A percentile compares a stretch with the other conserved stretches of the same genome.
Conservation (phyloP, 257 asterid genomes). For the Solanum rostratum region DNA sequence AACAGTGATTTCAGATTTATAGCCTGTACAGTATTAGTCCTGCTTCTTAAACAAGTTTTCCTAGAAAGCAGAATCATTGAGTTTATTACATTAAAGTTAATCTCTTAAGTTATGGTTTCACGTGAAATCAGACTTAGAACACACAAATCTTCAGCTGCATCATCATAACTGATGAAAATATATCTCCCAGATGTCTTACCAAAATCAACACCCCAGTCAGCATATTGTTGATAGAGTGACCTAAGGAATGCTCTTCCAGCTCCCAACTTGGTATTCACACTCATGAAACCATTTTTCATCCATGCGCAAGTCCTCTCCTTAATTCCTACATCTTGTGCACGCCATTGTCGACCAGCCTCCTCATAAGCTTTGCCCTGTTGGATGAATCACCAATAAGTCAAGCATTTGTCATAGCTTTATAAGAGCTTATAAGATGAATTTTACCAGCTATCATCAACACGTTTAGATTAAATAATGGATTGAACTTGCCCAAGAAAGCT, state of each 20-base stretch:
- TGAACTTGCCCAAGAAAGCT: conserved; percentile 1
- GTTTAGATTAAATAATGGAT: background rate
- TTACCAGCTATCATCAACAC: background rate
- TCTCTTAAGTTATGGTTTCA: background rate
- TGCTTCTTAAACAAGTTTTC: background rate
- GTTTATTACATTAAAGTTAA: background rate
- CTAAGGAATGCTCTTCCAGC: conserved; percentile 89
- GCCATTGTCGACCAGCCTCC: conserved; percentile 60
- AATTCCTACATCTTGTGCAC: conserved; percentile 70
- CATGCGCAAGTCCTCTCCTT: conserved; percentile 72
- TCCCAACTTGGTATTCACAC: conserved; percentile 61
- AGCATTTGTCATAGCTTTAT: background rate
- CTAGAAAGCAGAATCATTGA: background rate
- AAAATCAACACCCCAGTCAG: conserved; percentile 93
- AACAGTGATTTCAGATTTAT: background rate
- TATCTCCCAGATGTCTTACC: conserved; percentile 25
- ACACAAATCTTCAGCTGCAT: background rate
- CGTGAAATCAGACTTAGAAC: background rate
- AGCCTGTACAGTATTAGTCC: background rate
- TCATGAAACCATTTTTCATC: conserved; percentile 94
- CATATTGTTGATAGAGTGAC: conserved; percentile 87
- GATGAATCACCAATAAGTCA: background rate
- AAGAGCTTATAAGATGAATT: background rate
- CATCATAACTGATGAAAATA: background rate
- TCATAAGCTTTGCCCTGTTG: conserved; percentile 66